Evolutionary conservation across 2,329 filamentous ascomycete genomes (phyloP), one percentile per base, ranked within the genome.

Genomic region (Thermothelomyces thermophilus): DNA sequence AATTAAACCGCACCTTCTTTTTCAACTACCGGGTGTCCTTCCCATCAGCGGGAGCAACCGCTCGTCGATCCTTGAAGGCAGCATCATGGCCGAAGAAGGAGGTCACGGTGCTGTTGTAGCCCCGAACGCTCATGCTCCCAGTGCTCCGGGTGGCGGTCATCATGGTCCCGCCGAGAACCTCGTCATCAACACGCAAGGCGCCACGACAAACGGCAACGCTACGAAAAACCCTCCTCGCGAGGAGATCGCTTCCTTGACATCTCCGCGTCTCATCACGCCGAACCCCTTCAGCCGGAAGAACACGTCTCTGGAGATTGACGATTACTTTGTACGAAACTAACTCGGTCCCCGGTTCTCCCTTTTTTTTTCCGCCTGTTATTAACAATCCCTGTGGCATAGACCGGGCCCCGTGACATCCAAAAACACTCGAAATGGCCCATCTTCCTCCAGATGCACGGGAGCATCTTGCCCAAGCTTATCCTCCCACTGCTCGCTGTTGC

Each of bases 391-490:
- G 22, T 6, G 30, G 8, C n/a, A 16, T 39, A 72, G 70, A 65
- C 64, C 14, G 80, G 80, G 13, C 87, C 87, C 48, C 77, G 83
- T 56, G 82, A 89, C 65, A 77, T 86, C 53, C 73, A 81, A 50
- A 80, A 81, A 60, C 86, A 90, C 66, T 89, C 85, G 22, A 90
- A 87, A 76, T 84, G 85, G 76, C 86, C 87, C 8, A 77, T 83
- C 58, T 88, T 90, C 64, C 68, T 90, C 61, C 83, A 86, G 56
- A 74, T 90, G 68, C 86, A 89, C 63, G 87, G 87, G 58, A 87
- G 82, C 59, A 82, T 70, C 56, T 70, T 84, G 46, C 87, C 87
- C 11, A 84, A 86, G 62, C 82, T 90, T 82, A 78, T 90, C 30
- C 62, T 90, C 5, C 86, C 86, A 0, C 65, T 90, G 28, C 26